phyloP scores from a whole-genome alignment of 305 asterid genomes.

The Ajuga reptans region DNA sequence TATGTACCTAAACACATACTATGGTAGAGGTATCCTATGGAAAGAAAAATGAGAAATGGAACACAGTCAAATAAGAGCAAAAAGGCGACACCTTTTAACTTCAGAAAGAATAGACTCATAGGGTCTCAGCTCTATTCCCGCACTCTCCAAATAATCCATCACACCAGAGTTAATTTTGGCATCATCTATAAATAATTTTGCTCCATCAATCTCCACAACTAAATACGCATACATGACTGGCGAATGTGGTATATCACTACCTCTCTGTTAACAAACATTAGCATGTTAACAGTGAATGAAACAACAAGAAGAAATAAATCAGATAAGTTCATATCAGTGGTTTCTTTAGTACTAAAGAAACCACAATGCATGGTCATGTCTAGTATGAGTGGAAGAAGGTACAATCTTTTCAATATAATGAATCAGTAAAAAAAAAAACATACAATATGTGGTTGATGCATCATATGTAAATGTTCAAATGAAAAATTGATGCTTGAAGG shows the following conservation, averaged over 20 bases:
- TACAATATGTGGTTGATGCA: not conserved
- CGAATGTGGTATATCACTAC: conserved; percentile 75
- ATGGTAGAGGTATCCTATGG: conserved; percentile 17
- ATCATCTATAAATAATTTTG: conserved; percentile 69
- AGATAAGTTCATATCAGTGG: not conserved
- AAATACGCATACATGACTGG: conserved; percentile 94
- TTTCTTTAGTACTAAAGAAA: conserved; percentile 4
- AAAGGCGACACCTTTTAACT: conserved; percentile 49
- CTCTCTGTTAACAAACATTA: conserved; percentile 53
- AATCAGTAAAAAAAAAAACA: not conserved
- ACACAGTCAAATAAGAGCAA: not conserved
- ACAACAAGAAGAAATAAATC: not conserved
- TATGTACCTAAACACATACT: not conserved
- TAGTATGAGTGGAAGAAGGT: not conserved
- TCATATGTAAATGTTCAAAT: not conserved
- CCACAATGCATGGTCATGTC: conserved; percentile 2
- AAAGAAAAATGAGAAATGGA: conserved; percentile 4
- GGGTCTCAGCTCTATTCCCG: conserved; percentile 73
- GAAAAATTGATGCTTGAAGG: conserved; percentile 17
- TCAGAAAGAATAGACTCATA: conserved; percentile 81
- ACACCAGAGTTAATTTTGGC: conserved; percentile 71
- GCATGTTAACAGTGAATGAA: conserved; percentile 1
- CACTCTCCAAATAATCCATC: conserved; percentile 67
- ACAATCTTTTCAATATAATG: not conserved
- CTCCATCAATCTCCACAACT: conserved; percentile 76